A percentile compares a stretch with the other conserved stretches of the same genome.
Conservation (phyloP, 306 rosid genomes). For the Carpinus viminea region DNA sequence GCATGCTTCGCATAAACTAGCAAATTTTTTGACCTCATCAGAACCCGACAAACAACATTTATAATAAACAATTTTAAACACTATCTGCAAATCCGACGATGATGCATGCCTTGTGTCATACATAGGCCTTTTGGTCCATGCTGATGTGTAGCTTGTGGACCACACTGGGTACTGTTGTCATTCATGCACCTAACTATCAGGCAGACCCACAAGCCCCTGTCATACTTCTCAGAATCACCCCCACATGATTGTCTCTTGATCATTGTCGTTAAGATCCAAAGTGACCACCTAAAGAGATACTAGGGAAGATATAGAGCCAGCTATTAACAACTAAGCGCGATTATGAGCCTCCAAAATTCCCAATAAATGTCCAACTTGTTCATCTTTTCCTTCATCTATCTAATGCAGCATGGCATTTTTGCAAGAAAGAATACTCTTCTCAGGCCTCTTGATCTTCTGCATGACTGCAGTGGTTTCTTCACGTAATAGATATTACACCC, state of each 20-base stretch:
- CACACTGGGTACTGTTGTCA: conserved; percentile 29
- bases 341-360: conserved; percentile 33
- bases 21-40: too few species aligned
- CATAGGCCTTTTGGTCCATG: not conserved
- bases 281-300: conserved; percentile 32
- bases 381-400: conserved; percentile 16
- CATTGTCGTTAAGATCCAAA: conserved; percentile 40
- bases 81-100: too few species aligned
- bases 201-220: conserved; percentile 49
- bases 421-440: conserved; percentile 33
- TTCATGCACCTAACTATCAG: conserved; percentile 37
- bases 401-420: conserved; percentile 50
- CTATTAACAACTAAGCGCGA: conserved; percentile 80
- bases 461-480: conserved; percentile 49
- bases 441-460: conserved; percentile 41
- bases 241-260: conserved; percentile 44
- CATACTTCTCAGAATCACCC: conserved; percentile 48
- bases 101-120: too few species aligned
- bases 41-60: too few species aligned
- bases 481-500: conserved; percentile 45
- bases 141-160: not conserved
- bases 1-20: not conserved
- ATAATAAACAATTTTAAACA: too few species aligned
- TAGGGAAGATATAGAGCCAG: conserved; percentile 54
- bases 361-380: conserved; percentile 37